Evolutionary conservation across 163 green algal species (phyloP).

Genomic region (Prototheca cutis): DNA sequence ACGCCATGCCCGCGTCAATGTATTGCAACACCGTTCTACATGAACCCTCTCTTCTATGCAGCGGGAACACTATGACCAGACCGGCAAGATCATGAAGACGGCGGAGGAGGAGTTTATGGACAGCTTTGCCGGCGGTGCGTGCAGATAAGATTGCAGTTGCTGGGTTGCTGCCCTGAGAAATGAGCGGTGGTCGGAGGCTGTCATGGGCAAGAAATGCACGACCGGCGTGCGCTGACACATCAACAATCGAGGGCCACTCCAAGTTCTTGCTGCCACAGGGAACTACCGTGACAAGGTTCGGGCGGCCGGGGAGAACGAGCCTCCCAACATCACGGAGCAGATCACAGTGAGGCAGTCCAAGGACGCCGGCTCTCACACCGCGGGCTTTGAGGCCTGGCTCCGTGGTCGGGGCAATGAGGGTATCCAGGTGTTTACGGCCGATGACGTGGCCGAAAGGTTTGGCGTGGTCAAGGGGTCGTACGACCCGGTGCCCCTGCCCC

Average conservation of each 20-base stretch:
- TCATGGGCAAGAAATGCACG: no score
- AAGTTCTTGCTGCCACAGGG: no score
- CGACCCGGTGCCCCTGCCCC: conserved; percentile 52
- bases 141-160: no score
- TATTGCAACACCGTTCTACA: no score
- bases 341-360: conserved; percentile 30
- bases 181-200: no score
- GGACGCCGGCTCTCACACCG: conserved; percentile 30
- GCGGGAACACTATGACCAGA: conserved; percentile 58
- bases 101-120: conserved; percentile 72
- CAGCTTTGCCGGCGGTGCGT: conserved; percentile 49
- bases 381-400: conserved; percentile 72
- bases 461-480: conserved; percentile 73
- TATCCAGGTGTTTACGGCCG: conserved; percentile 50
- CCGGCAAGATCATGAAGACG: conserved; percentile 46
- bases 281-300: conserved; percentile 23
- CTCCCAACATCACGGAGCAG: conserved; percentile 33
- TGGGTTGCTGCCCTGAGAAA: no score
- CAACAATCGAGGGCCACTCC: no score
- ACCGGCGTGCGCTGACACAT: no score
- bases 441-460: conserved; percentile 65
- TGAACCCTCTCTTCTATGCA: conserved; percentile 8
- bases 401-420: conserved; percentile 42
- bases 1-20: no score
- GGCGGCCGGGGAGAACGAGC: background rate